phyloP scores from a whole-genome alignment of 2,329 filamentous ascomycete genomes.

The Neofusicoccum parvum region DNA sequence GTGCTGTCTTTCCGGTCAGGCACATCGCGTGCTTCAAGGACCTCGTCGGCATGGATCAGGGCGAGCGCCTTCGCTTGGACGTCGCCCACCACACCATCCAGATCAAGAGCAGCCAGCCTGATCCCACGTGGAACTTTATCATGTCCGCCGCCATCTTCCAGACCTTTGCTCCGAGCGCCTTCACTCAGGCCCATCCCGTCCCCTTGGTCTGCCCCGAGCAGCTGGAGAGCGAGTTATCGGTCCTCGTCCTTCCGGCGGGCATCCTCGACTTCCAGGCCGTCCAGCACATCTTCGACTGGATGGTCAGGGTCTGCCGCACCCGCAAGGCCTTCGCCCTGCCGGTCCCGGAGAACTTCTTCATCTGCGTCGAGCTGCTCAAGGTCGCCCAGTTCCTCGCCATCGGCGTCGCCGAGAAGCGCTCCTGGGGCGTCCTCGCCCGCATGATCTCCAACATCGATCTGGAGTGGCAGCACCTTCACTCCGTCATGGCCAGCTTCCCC shows the following conservation, averaged over 20 bases:
- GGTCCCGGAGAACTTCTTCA: not conserved
- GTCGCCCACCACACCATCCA: not conserved
- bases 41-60: not conserved
- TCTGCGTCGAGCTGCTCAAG: not conserved
- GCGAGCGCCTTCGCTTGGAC: not conserved
- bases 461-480: not conserved
- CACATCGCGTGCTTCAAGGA: not conserved
- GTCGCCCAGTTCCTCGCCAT: not conserved
- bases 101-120: not conserved
- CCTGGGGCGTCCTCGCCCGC: not conserved
- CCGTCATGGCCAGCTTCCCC: not conserved
- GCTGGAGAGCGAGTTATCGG: not conserved
- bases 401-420: not conserved
- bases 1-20: no score
- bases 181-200: not conserved
- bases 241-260: not conserved
- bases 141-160: not conserved
- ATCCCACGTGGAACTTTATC: not conserved
- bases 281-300: not conserved
- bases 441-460: not conserved
- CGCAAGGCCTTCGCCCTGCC: not conserved
- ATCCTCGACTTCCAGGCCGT: not conserved
- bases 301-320: not conserved
- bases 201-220: not conserved
- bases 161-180: not conserved